Conservation (phyloP, 768 basidiomycete genomes). For the Termitomyces sp. region DNA sequence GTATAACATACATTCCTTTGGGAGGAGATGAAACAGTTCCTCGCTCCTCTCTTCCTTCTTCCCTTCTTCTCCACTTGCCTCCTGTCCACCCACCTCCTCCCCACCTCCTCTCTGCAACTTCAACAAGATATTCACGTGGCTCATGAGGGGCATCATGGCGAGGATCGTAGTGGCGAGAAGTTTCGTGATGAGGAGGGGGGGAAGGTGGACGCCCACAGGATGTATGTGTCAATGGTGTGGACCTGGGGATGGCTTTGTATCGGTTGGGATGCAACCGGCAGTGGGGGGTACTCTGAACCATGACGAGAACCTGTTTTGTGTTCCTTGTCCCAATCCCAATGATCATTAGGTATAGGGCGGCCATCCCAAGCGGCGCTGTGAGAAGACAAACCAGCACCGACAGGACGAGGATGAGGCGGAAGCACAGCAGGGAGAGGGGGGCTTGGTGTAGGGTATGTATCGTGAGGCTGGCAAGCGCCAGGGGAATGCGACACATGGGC, state of each 20-base stretch:
- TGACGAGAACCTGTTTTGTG: constrained; percentile 43
- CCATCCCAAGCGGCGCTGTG: no score
- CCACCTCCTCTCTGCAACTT: no score
- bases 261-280: constrained; percentile 41
- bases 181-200: constrained; percentile 39
- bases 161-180: constrained; percentile 62
- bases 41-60: no score
- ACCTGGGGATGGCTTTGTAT: constrained; percentile 49
- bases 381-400: constrained; percentile 51
- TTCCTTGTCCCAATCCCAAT: constrained; percentile 53
- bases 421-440: constrained; percentile 60
- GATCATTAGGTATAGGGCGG: constrained; percentile 45
- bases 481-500: constrained; percentile 60
- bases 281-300: constrained; percentile 35
- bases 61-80: no score
- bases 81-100: no score
- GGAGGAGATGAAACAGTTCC: no score
- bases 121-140: constrained; percentile 41
- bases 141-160: constrained; percentile 51
- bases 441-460: constrained; percentile 44
- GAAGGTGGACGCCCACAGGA: constrained; percentile 32
- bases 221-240: constrained; percentile 25
- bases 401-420: constrained; percentile 74
- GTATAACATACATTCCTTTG: no score
- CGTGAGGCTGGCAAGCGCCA: constrained; percentile 53